These are phyloP conservation scores for Ogataea naganishii DNA, from an alignment of 805 yeast genomes.

Conservation along the genomic window DNA sequence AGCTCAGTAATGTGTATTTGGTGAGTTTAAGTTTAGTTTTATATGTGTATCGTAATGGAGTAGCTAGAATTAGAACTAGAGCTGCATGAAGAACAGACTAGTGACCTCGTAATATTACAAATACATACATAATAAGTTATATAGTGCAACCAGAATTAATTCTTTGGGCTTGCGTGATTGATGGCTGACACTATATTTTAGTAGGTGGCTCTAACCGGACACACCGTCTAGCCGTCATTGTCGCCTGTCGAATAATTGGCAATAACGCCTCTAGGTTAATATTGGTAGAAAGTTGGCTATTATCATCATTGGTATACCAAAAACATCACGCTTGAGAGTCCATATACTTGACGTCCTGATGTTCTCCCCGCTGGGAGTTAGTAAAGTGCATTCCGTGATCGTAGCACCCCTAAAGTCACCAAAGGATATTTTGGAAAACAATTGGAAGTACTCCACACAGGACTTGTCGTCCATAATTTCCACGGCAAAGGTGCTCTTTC, in stretches of 20 bases:
- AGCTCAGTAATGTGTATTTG: constrained; percentile 85
- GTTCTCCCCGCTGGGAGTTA: constrained; percentile 45
- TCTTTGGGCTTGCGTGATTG: too few species aligned
- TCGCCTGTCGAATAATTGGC: too few species aligned
- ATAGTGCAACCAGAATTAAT: too few species aligned
- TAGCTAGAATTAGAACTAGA: too few species aligned
- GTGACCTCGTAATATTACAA: too few species aligned
- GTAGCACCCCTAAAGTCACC: constrained; percentile 85
- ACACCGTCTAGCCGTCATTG: too few species aligned
- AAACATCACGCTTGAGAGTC: constrained; percentile 91
- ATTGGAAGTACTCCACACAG: constrained; percentile 79
- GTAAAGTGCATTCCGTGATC: constrained; percentile 78
- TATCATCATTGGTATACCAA: constrained; percentile 96
- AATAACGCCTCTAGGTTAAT: constrained; percentile 21
- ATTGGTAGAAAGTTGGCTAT: constrained; percentile 90
- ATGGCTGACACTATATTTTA: too few species aligned
- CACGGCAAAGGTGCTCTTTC: constrained; percentile 62
- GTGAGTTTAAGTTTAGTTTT: too few species aligned
- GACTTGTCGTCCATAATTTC: constrained; percentile 84
- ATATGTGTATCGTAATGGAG: too few species aligned
- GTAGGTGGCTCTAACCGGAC: too few species aligned
- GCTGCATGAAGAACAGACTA: too few species aligned
- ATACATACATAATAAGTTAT: too few species aligned
- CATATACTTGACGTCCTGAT: constrained; percentile 79
- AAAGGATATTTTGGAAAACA: constrained; percentile 78